phyloP scores from a whole-genome alignment of 306 rosid genomes.

The Cicer cuneatum region DNA sequence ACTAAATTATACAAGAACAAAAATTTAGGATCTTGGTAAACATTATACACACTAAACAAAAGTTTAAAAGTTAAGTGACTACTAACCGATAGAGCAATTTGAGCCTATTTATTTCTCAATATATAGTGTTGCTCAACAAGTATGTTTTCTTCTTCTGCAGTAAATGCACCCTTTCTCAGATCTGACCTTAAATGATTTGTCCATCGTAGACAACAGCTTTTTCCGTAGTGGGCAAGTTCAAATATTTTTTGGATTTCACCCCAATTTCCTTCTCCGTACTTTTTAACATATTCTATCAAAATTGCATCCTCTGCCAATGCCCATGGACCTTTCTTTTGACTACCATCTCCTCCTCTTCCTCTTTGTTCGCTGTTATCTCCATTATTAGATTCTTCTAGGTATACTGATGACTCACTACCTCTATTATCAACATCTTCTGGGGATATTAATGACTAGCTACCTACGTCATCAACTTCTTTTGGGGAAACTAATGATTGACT shows the following conservation, averaged over 20 bases:
- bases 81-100: no score
- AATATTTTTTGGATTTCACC: slow-evolving; percentile 75
- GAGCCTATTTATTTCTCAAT: no score
- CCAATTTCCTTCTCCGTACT: slow-evolving; percentile 90
- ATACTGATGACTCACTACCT: slow-evolving; percentile 38
- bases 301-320: slow-evolving; percentile 79
- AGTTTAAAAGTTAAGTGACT: no score
- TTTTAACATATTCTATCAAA: slow-evolving; percentile 71
- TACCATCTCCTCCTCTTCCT: slow-evolving; percentile 49
- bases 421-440: no score
- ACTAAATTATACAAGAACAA: no score
- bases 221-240: slow-evolving; percentile 83
- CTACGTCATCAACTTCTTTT: background rate
- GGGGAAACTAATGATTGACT: slow-evolving; percentile 42
- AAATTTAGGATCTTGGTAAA: slow-evolving; percentile 46
- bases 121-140: no score
- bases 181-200: slow-evolving; percentile 84
- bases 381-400: slow-evolving; percentile 45
- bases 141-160: slow-evolving; percentile 36
- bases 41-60: no score
- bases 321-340: slow-evolving; percentile 89
- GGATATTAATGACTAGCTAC: no score
- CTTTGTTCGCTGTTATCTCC: slow-evolving; percentile 52
- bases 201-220: slow-evolving; percentile 94
- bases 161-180: slow-evolving; percentile 77